phyloP scores from a whole-genome alignment of 2,329 filamentous ascomycete genomes.

The Parastagonospora nodorum region DNA sequence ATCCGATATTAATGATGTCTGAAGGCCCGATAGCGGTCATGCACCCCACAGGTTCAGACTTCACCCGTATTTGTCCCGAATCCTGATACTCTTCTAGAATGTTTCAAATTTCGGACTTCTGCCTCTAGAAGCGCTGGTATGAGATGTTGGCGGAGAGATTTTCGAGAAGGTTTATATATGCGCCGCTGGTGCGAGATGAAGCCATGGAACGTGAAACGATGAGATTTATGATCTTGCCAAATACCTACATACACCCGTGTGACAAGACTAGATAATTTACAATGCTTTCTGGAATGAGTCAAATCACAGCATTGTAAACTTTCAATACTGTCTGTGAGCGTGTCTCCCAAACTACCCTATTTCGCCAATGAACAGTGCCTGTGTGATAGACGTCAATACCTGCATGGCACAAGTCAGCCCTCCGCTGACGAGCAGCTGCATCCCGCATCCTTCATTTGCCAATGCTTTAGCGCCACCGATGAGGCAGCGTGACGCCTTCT shows the following conservation, averaged over 20 bases:
- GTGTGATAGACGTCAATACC: too few species aligned
- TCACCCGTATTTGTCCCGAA: background rate
- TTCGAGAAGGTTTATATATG: too few species aligned
- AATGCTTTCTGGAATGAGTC: too few species aligned
- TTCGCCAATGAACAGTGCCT: too few species aligned
- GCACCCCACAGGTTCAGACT: conserved; percentile 12
- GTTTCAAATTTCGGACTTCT: conserved; percentile 5
- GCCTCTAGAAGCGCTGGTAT: background rate
- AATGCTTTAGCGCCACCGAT: background rate
- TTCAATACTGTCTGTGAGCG: too few species aligned
- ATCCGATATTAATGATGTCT: conserved; percentile 7
- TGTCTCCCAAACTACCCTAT: too few species aligned
- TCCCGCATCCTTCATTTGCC: background rate
- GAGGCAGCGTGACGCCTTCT: background rate
- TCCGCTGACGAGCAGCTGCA: background rate
- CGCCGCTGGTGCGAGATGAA: background rate
- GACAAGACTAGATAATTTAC: too few species aligned
- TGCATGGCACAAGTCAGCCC: too few species aligned
- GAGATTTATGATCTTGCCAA: background rate
- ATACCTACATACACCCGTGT: background rate
- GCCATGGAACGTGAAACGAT: too few species aligned
- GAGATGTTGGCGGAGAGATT: background rate
- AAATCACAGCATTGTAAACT: too few species aligned
- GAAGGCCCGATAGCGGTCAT: conserved; percentile 1
- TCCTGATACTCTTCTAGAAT: conserved; percentile 9